phyloP scores from a whole-genome alignment of 2,329 filamentous ascomycete genomes.

The Sphaerulina musiva region DNA sequence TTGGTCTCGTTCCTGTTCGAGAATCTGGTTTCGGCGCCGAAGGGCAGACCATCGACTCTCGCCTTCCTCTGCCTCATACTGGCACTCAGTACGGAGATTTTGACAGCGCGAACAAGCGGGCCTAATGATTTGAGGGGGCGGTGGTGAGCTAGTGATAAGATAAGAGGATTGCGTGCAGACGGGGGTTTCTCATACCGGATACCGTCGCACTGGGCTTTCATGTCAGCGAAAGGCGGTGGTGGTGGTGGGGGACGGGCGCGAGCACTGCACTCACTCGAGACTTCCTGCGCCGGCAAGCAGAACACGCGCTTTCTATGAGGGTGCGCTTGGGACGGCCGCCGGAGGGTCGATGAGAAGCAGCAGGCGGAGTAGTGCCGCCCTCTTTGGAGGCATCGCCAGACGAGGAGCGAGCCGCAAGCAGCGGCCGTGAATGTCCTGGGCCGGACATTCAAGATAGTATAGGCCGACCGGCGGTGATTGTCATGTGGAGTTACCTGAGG shows the following conservation, averaged over 20 bases:
- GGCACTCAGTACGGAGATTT: constrained; percentile 28
- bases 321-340: constrained; percentile 23
- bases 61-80: constrained; percentile 32
- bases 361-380: constrained; percentile 12
- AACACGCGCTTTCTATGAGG: constrained; percentile 28
- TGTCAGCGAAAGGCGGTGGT: constrained; percentile 5
- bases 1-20: constrained; percentile 30
- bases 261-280: constrained; percentile 22
- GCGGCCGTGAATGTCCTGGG: constrained; percentile 16
- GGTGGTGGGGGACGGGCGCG: neutral
- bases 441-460: constrained; percentile 19
- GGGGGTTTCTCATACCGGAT: constrained; percentile 18
- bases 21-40: constrained; percentile 28
- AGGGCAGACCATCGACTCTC: constrained; percentile 33
- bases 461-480: constrained; percentile 5
- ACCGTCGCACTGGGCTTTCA: constrained; percentile 23
- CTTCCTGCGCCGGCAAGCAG: constrained; percentile 26
- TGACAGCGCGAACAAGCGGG: constrained; percentile 30
- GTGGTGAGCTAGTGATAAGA: constrained; percentile 5
- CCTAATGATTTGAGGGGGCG: constrained; percentile 11
- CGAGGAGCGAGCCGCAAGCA: constrained; percentile 21
- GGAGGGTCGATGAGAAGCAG: constrained; percentile 15
- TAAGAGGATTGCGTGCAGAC: neutral
- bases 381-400: constrained; percentile 21
- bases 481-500: neutral